These are phyloP conservation scores for Pseudogymnoascus sp. DNA, from an alignment of 2,329 filamentous ascomycete genomes.

Conservation along the genomic window DNA sequence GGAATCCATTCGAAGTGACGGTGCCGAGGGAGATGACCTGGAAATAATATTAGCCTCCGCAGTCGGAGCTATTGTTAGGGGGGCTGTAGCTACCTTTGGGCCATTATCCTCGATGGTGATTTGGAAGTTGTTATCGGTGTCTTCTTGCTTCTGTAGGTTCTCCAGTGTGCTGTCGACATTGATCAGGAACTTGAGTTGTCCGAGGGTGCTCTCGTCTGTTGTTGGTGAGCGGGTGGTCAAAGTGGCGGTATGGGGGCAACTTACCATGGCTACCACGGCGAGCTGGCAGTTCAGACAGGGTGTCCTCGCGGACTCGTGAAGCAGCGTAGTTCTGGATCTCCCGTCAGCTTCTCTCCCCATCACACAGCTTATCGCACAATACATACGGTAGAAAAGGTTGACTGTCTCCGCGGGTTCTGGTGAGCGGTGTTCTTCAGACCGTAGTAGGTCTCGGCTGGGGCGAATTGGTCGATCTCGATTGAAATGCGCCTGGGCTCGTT, in stretches of 20 bases:
- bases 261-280: conserved; percentile 27
- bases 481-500: conserved; percentile 11
- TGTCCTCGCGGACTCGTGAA: conserved; percentile 14
- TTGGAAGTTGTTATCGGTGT: conserved; percentile 89
- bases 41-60: neutral
- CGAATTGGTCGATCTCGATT: conserved; percentile 24
- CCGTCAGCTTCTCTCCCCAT: conserved; percentile 19
- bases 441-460: conserved; percentile 26
- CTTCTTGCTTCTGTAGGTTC: conserved; percentile 72
- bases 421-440: conserved; percentile 19
- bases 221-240: conserved; percentile 11
- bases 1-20: conserved; percentile 75
- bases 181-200: conserved; percentile 73
- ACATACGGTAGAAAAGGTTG: conserved; percentile 26
- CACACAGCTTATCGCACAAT: neutral
- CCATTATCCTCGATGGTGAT: conserved; percentile 96
- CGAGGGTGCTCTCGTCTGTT: conserved; percentile 62
- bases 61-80: neutral
- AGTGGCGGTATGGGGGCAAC: conserved; percentile 8
- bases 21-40: conserved; percentile 78
- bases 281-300: conserved; percentile 12
- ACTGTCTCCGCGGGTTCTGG: conserved; percentile 21
- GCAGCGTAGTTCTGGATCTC: conserved; percentile 14
- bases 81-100: conserved; percentile 57
- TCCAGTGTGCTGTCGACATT: conserved; percentile 78